These are phyloP conservation scores for Dillenia turbinata DNA, from an alignment of 164 flowering plant genomes.

Conservation along the genomic window DNA sequence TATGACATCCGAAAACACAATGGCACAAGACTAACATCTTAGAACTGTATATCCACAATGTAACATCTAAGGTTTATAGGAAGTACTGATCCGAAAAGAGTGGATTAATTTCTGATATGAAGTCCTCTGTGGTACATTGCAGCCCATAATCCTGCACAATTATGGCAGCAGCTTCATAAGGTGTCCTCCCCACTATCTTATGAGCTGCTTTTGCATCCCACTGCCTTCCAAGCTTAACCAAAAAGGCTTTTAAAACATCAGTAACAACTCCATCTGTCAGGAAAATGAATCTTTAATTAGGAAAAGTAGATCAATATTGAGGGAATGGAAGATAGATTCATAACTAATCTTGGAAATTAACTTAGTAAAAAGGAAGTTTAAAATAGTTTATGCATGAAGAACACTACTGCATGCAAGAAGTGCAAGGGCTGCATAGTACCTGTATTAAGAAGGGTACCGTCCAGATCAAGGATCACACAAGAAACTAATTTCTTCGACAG, in stretches of 20 bases:
- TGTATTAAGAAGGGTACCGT: slow-evolving; percentile 88
- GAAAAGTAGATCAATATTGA: slow-evolving; percentile 1
- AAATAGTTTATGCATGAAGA: neutral
- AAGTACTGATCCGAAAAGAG: slow-evolving; percentile 60
- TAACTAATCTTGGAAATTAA: no score
- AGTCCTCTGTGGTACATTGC: slow-evolving; percentile 55
- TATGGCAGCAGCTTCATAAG: slow-evolving; percentile 62
- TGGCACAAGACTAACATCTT: no score
- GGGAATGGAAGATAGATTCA: neutral
- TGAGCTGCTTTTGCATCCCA: slow-evolving; percentile 78
- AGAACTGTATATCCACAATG: no score
- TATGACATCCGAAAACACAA: no score
- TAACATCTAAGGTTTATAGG: neutral
- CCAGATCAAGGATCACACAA: slow-evolving; percentile 83
- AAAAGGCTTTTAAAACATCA: slow-evolving; percentile 50
- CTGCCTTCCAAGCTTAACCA: slow-evolving; percentile 71
- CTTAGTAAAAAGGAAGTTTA: no score
- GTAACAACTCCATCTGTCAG: slow-evolving; percentile 64
- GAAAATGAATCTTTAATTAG: neutral
- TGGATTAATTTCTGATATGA: slow-evolving; percentile 59
- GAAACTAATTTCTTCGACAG: slow-evolving; percentile 54
- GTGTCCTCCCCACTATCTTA: slow-evolving; percentile 64
- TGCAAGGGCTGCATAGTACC: slow-evolving; percentile 35
- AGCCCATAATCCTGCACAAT: slow-evolving; percentile 83
- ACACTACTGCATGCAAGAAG: neutral